These are phyloP conservation scores for Fusarium miscanthi DNA, from an alignment of 2,329 filamentous ascomycete species.

Conservation along the genomic window DNA sequence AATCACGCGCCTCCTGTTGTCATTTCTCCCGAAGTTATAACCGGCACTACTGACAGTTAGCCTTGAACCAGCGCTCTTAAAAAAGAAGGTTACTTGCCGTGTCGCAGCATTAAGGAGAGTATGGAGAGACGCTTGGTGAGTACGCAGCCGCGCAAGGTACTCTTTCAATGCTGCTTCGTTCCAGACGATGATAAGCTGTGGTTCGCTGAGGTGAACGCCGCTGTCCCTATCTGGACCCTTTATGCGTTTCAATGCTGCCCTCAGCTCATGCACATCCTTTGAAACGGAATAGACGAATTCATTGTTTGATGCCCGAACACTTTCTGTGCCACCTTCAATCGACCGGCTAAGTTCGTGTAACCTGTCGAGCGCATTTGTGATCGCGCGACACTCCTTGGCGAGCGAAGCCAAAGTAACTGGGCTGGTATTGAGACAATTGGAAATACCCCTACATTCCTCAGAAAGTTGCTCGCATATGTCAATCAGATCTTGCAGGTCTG, in stretches of 20 bases:
- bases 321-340: constrained; percentile 32
- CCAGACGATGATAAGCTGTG: constrained; percentile 45
- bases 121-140: constrained; percentile 44
- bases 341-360: constrained; percentile 41
- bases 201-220: constrained; percentile 43
- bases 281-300: constrained; percentile 43
- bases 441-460: constrained; percentile 41
- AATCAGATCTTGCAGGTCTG: constrained; percentile 42
- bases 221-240: constrained; percentile 44
- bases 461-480: constrained; percentile 43
- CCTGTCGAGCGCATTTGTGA: constrained; percentile 44
- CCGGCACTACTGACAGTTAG: constrained; percentile 31
- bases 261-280: constrained; percentile 43
- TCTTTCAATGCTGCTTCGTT: constrained; percentile 42
- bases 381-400: constrained; percentile 43
- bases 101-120: constrained; percentile 45
- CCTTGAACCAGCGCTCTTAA: not conserved
- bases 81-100: constrained; percentile 19
- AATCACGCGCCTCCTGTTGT: constrained; percentile 43
- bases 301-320: constrained; percentile 42
- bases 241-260: constrained; percentile 43
- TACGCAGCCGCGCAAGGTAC: constrained; percentile 39
- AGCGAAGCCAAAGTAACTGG: constrained; percentile 42
- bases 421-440: constrained; percentile 45
- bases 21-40: constrained; percentile 39